A percentile compares a stretch with the other conserved stretches of the same genome.
Conservation (phyloP, 176 grass and related monocot genomes). For the Oryza nivara region DNA sequence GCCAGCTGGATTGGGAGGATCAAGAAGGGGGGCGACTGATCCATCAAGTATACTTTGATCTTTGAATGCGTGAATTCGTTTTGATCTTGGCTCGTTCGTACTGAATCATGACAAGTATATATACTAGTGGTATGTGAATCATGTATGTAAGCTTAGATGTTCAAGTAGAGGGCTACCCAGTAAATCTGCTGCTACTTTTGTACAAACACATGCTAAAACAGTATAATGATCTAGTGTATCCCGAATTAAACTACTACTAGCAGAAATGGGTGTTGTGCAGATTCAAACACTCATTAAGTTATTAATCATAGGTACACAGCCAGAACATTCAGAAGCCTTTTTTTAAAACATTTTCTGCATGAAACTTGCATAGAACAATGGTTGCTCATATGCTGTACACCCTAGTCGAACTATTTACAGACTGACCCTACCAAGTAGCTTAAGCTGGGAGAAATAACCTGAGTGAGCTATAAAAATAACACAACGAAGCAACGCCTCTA, state of each 20-base stretch:
- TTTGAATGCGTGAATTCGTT: background rate
- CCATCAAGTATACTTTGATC: background rate
- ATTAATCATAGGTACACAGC: background rate
- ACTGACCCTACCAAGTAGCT: background rate
- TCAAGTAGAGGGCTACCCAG: background rate
- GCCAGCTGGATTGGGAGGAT: slow-evolving; percentile 88
- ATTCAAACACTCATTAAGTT: background rate
- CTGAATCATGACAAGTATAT: background rate
- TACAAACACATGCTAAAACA: slow-evolving; percentile 22
- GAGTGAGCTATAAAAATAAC: background rate
- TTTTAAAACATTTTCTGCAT: background rate
- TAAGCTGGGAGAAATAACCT: background rate
- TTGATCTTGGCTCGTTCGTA: background rate
- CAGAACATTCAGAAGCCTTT: background rate
- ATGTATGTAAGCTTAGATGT: slow-evolving; percentile 25
- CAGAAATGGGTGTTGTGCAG: background rate
- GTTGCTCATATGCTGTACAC: slow-evolving; percentile 8
- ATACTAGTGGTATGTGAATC: background rate
- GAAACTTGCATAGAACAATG: background rate
- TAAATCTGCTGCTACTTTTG: slow-evolving; percentile 13
- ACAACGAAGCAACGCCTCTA: background rate
- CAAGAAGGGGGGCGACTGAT: slow-evolving; percentile 53
- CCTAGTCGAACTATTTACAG: slow-evolving; percentile 22
- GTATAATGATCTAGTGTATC: background rate
- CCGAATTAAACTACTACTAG: background rate